Conservation (phyloP, 148 eudicot genomes). For the Chenopodium album region DNA sequence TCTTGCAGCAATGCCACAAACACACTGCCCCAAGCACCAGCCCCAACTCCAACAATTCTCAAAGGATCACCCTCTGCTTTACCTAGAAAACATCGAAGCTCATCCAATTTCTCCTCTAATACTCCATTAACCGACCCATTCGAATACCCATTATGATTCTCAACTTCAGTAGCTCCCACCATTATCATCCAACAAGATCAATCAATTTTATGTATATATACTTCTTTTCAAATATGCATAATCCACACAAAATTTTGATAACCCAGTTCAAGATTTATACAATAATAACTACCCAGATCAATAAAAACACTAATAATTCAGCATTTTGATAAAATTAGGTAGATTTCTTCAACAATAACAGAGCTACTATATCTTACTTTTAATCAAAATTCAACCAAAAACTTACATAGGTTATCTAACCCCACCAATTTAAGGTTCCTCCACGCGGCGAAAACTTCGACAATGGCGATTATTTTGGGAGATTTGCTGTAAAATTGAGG, state of each 20-base stretch:
- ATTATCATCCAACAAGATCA: conserved; percentile 28
- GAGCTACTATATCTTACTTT: neutral
- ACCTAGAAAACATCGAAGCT: conserved; percentile 54
- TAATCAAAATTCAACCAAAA: conserved; percentile 5
- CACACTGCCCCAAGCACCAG: conserved; percentile 95
- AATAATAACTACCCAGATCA: conserved; percentile 4
- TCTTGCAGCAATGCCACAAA: conserved; percentile 76
- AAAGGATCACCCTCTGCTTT: conserved; percentile 69
- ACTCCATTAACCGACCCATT: conserved; percentile 50
- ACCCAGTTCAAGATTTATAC: conserved; percentile 15
- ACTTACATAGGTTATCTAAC: conserved; percentile 10
- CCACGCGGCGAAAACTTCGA: neutral
- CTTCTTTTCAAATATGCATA: neutral
- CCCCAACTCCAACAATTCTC: conserved; percentile 80
- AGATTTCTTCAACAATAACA: conserved; percentile 9
- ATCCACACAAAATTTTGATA: neutral
- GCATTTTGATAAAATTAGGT: neutral
- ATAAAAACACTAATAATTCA: neutral
- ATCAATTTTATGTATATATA: too few species aligned
- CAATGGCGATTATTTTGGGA: too few species aligned
- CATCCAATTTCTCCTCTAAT: conserved; percentile 59
- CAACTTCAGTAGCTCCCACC: conserved; percentile 39
- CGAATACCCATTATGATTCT: conserved; percentile 21
- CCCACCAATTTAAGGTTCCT: neutral
- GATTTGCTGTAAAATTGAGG: too few species aligned